Percentiles rank a stretch among this genome's conserved stretches.
phyloP scores from a whole-genome alignment of 805 yeast species.

The Myxozyma udenii region DNA sequence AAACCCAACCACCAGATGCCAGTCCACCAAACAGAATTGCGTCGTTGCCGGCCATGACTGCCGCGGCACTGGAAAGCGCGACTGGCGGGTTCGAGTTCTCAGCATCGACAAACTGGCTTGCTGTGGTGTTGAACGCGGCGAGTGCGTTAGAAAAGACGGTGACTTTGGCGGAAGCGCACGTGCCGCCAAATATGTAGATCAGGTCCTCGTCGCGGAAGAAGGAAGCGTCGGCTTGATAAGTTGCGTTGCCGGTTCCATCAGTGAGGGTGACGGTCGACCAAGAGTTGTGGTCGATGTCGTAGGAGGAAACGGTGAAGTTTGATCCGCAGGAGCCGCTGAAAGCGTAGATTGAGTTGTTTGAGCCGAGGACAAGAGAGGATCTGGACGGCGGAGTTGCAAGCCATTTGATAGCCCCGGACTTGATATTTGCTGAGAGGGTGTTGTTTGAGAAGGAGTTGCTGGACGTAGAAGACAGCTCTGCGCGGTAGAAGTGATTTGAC shows the following conservation, averaged over 20 bases:
- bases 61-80: constrained; percentile 33
- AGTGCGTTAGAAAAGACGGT: constrained; percentile 12
- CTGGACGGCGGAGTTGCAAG: constrained; percentile 35
- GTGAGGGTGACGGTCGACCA: constrained; percentile 3
- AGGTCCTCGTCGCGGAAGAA: constrained; percentile 12
- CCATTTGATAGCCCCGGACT: constrained; percentile 11
- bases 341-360: constrained; percentile 24
- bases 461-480: neutral
- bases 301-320: constrained; percentile 7
- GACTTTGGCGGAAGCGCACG: constrained; percentile 12
- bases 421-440: constrained; percentile 8
- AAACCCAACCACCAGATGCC: constrained; percentile 62
- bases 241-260: neutral
- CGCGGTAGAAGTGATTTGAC: constrained; percentile 13
- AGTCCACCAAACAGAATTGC: constrained; percentile 60
- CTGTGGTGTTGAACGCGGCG: constrained; percentile 12
- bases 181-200: constrained; percentile 26
- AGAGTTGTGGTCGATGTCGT: constrained; percentile 1
- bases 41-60: constrained; percentile 18
- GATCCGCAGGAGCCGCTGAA: constrained; percentile 33
- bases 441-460: constrained; percentile 2
- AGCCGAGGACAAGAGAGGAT: constrained; percentile 34
- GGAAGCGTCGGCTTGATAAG: constrained; percentile 9
- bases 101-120: constrained; percentile 7
- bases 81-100: constrained; percentile 31